Evolutionary conservation across 2,329 filamentous ascomycete species (phyloP).

Genomic region (Fusarium cyanostomum): DNA sequence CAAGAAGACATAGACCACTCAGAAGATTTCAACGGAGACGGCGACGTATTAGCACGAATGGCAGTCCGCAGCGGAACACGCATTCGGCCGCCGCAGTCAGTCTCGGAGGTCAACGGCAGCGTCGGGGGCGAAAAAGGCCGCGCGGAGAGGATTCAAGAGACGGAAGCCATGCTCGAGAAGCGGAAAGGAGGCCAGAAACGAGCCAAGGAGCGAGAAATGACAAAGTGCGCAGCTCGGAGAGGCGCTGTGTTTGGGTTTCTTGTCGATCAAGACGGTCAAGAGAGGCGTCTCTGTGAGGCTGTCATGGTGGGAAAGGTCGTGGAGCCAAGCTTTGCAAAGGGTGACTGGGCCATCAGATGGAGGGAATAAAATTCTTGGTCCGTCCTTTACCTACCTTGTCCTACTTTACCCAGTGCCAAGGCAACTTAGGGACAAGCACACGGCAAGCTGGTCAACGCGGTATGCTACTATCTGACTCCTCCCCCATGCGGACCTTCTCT

Average conservation of each 20-base stretch:
- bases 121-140: constrained; percentile 64
- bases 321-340: constrained; percentile 69
- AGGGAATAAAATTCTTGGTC: constrained; percentile 49
- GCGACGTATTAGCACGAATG: constrained; percentile 48
- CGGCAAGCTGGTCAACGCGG: neutral
- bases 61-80: constrained; percentile 51
- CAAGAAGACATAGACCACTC: constrained; percentile 1
- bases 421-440: too few species aligned
- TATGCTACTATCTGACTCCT: constrained; percentile 9
- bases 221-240: constrained; percentile 70
- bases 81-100: constrained; percentile 48
- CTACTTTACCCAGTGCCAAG: too few species aligned
- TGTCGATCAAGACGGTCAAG: constrained; percentile 13
- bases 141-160: constrained; percentile 62
- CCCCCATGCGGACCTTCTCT: constrained; percentile 41
- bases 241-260: constrained; percentile 65
- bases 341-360: constrained; percentile 68
- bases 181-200: constrained; percentile 57
- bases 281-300: constrained; percentile 62
- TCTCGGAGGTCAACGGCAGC: constrained; percentile 64
- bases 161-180: constrained; percentile 60
- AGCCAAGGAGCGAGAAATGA: constrained; percentile 63
- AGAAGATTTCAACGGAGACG: constrained; percentile 48
- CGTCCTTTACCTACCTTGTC: too few species aligned
- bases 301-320: constrained; percentile 67